Evolutionary conservation across 805 yeast genomes (phyloP).

Genomic region (Hanseniaspora singularis): DNA sequence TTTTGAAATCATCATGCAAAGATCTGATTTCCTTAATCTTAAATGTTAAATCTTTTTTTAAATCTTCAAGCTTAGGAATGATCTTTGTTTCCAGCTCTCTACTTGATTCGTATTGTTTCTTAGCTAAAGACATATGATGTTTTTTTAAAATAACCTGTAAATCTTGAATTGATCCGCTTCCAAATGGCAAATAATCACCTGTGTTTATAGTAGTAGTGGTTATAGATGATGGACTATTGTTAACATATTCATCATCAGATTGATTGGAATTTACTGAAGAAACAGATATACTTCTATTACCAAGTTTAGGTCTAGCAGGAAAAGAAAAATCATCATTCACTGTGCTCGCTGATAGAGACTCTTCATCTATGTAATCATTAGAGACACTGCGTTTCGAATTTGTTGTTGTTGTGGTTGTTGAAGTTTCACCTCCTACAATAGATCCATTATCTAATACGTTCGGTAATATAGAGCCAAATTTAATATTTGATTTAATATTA

Average conservation of each 20-base stretch:
- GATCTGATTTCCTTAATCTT: constrained; percentile 75
- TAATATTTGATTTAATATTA: constrained; percentile 60
- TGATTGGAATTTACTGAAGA: constrained; percentile 12
- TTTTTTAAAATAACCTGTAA: constrained; percentile 56
- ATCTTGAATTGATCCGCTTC: constrained; percentile 68
- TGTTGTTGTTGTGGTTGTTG: constrained; percentile 11
- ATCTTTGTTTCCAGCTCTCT: constrained; percentile 44
- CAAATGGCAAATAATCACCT: constrained; percentile 53
- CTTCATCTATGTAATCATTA: too few species aligned
- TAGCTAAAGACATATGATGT: constrained; percentile 48
- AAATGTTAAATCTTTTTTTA: constrained; percentile 55
- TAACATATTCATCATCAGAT: constrained; percentile 13
- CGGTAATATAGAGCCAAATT: constrained; percentile 29
- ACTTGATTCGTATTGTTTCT: constrained; percentile 42
- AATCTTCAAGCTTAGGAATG: constrained; percentile 46
- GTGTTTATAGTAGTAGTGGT: constrained; percentile 14
- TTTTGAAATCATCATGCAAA: constrained; percentile 49
- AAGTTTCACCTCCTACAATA: constrained; percentile 24
- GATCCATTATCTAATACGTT: constrained; percentile 28
- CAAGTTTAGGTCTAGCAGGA: constrained; percentile 13
- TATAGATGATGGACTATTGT: constrained; percentile 4
- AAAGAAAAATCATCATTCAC: constrained; percentile 10
- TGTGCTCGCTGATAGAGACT: too few species aligned
- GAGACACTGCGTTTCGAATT: neutral
- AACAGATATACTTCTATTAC: neutral